A percentile compares a stretch with the other conserved stretches of the same genome.
These are phyloP conservation scores for Tulasnella sp. DNA, from an alignment of 768 basidiomycete genomes.

Conservation along the genomic window DNA sequence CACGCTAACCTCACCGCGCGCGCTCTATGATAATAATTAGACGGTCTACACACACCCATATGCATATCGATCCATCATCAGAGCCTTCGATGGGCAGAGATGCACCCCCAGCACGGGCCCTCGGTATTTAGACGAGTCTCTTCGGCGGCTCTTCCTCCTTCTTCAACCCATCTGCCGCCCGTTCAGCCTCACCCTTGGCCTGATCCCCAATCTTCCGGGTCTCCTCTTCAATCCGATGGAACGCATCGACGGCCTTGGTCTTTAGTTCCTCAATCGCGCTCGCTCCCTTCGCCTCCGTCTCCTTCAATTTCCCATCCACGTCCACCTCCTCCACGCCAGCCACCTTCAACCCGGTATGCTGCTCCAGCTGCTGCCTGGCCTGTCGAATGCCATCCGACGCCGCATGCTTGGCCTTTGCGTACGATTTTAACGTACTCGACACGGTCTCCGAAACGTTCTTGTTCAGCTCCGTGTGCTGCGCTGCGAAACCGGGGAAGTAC, in stretches of 20 bases:
- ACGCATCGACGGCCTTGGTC: slow-evolving; percentile 11
- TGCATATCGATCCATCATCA: too few relatives aligned
- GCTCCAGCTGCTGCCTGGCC: slow-evolving; percentile 49
- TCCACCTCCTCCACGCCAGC: slow-evolving; percentile 37
- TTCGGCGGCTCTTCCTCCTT: slow-evolving; percentile 28
- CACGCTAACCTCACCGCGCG: slow-evolving; percentile 24
- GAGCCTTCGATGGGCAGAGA: not conserved
- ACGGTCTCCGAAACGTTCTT: slow-evolving; percentile 38
- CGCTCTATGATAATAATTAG: not conserved
- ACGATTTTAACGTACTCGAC: slow-evolving; percentile 62
- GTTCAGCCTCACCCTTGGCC: slow-evolving; percentile 14
- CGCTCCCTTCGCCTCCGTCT: slow-evolving; percentile 13
- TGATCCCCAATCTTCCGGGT: slow-evolving; percentile 18
- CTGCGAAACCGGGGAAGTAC: slow-evolving; percentile 69
- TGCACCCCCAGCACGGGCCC: not conserved
- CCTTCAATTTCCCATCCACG: slow-evolving; percentile 8
- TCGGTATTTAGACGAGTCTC: slow-evolving; percentile 17
- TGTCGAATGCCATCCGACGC: slow-evolving; percentile 56
- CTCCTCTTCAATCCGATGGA: slow-evolving; percentile 26
- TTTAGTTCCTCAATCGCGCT: slow-evolving; percentile 21
- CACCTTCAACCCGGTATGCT: slow-evolving; percentile 73
- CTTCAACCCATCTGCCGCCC: not conserved
- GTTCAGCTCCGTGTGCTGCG: slow-evolving; percentile 55
- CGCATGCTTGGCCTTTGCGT: slow-evolving; percentile 61
- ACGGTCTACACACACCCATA: too few relatives aligned